Conservation (phyloP, 768 basidiomycete genomes). For the Hypholoma sublateritium region DNA sequence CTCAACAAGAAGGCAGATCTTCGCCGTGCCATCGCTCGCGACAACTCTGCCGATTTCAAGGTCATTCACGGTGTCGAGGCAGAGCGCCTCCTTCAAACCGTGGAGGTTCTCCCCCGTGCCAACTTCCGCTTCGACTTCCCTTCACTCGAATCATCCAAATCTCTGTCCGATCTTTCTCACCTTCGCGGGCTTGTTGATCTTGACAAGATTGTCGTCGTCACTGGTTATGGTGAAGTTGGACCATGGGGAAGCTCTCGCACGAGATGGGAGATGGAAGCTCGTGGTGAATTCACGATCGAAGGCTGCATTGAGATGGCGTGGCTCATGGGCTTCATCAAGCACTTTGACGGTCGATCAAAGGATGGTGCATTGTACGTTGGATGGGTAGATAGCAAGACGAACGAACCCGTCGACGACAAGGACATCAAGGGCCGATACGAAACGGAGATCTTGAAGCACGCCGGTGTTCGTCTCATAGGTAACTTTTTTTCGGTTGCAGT, state of each 20-base stretch:
- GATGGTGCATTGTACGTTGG: slow-evolving; percentile 92
- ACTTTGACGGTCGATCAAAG: slow-evolving; percentile 96
- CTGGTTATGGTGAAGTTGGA: slow-evolving; percentile 96
- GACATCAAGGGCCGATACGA: slow-evolving; percentile 93
- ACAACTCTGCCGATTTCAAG: slow-evolving; percentile 97
- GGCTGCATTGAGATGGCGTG: slow-evolving; percentile 99
- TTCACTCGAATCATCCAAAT: slow-evolving; percentile 66
- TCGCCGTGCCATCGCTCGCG: slow-evolving; percentile 89
- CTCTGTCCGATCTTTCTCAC: slow-evolving; percentile 70
- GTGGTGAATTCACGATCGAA: slow-evolving; percentile 95
- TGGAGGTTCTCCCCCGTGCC: slow-evolving; percentile 92
- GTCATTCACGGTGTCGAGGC: slow-evolving; percentile 86
- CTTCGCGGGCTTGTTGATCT: slow-evolving; percentile 90
- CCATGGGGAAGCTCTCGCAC: slow-evolving; percentile 99
- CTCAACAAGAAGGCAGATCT: slow-evolving; percentile 88
- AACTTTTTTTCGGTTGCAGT: slow-evolving; percentile 21
- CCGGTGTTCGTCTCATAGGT: slow-evolving; percentile 95
- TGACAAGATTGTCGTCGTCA: slow-evolving; percentile 94
- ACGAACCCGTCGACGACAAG: slow-evolving; percentile 96
- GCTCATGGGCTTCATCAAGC: slow-evolving; percentile 99
- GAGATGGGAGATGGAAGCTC: slow-evolving; percentile 99
- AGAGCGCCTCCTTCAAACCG: slow-evolving; percentile 88
- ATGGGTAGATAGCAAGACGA: slow-evolving; percentile 95
- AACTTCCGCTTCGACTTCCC: slow-evolving; percentile 99
- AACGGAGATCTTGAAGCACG: slow-evolving; percentile 87